Base-by-base conservation (phyloP, 805 yeast genomes). In the Schizosaccharomyces lindneri region DNA sequence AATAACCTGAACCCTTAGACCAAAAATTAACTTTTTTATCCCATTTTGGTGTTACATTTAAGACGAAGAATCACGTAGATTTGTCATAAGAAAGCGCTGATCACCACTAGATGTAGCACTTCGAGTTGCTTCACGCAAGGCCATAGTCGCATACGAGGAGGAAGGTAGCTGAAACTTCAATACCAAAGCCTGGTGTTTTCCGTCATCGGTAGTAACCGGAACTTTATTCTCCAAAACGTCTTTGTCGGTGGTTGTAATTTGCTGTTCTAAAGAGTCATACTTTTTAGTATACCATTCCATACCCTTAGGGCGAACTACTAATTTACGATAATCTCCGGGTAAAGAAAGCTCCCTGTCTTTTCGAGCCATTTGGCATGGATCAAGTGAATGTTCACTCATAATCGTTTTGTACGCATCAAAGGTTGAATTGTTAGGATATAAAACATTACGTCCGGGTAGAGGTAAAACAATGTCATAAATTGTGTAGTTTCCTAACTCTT, bases 121-220 rank as follows among this genome's bases (percentile, higher is more conserved):
- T 69, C 82, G 84, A 85, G 89, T 81, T 61, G 87, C 79, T 70
- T 93, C 97, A 69, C 98, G 79, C 61, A 93, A 73, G 0, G 95
- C 95, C 98, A 93, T 94, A 0, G 99, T 93, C 1, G 99, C 99
- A 71, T 93, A 93, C 5, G 94, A 83, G 43, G 96, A 84, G 2
- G 85, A 82, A 4, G 88, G 90, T 63, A 93, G 75, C 68, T 81
- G 84, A 77, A 93, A 76, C 66, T 79, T 82, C 63, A 94, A 70
- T 4, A 93, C 76, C 15, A 89, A 80, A 0, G 95, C 97, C 0
- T 76, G 74, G 63, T 78, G 80, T 1, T 70, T 68, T 5, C 81
- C 85, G 21, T n/a, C 51, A 13, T 31, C 62, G 65, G 68, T 72
- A 48, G 68, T 70, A 15, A 67, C 70, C 59, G 68, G 69, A 43